Base-by-base conservation (phyloP, 2,329 filamentous ascomycete species). In the Penicillium palitans region DNA sequence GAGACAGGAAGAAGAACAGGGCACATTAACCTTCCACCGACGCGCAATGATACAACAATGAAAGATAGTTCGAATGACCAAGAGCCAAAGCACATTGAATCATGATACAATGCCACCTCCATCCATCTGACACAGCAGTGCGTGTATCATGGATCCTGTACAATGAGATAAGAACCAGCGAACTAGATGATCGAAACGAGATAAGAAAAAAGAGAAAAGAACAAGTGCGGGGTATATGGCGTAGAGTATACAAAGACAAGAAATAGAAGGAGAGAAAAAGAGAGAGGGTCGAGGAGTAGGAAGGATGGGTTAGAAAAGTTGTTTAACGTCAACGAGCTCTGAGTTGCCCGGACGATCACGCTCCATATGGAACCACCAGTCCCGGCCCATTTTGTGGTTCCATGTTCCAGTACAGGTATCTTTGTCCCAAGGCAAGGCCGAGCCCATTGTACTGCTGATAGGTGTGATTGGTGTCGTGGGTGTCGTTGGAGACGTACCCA, bases 301-400 rank as follows among this genome's bases (percentile, higher is more conserved):
- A 46, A 19, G 21, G 6, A n/a, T 33, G 24, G 29, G 50, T 69
- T 62, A 76, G 49, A 77, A 76, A 40, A 77, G 71, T 52, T 68
- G 67, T 58, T 70, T 70, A 29, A 70, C 55, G 35, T 72, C 68
- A 52, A 75, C 66, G 42, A 72, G 62, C 41, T 75, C 71, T 13
- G 68, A 59, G 37, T 69, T 69, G 33, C 66, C 64, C 13, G 72
- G 71, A 37, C 74, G 74, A 58, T 78, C 76, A 41, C 76, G 71
- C 63, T 79, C 76, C 66, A 77, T 72, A 58, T 79, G 76, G 57
- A 72, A 76, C 76, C 76, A 78, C 76, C 76, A 79, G 25, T 78
- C 76, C 39, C 75, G 72, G 25, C 76, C 76, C 41, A 52, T 65
- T 55, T 72, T 74, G 60, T 78, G 74, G 19, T 79, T 79, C 76